Conservation (phyloP, 768 basidiomycete genomes). For the Royoungia palumana region DNA sequence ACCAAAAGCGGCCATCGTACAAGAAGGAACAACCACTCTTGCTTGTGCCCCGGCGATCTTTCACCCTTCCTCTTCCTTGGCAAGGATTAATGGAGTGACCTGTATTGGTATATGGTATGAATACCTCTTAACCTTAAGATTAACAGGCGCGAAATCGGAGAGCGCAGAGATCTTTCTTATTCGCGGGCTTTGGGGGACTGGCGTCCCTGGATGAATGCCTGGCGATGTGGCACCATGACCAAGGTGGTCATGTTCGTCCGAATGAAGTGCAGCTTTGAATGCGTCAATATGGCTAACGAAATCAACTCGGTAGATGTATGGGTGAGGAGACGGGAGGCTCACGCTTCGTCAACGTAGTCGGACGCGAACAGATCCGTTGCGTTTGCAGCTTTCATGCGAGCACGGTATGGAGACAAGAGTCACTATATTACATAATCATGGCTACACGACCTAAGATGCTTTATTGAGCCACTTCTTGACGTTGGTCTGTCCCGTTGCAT, state of each 20-base stretch:
- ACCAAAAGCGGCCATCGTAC: constrained; percentile 88
- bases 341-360: constrained; percentile 75
- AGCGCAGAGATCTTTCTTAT: constrained; percentile 79
- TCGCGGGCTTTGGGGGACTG: constrained; percentile 38
- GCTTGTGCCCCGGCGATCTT: constrained; percentile 40
- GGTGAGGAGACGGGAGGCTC: constrained; percentile 21
- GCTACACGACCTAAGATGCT: constrained; percentile 25
- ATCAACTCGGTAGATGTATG: constrained; percentile 1
- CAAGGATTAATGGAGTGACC: constrained; percentile 2
- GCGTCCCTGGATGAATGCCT: constrained; percentile 18
- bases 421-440: constrained; percentile 24
- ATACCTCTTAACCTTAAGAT: constrained; percentile 76
- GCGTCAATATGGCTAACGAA: constrained; percentile 60
- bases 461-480: constrained; percentile 78
- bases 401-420: not conserved
- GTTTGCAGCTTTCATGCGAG: constrained; percentile 10
- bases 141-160: constrained; percentile 88
- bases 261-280: constrained; percentile 69
- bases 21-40: constrained; percentile 75
- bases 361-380: constrained; percentile 35
- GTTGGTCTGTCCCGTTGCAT: constrained; percentile 61
- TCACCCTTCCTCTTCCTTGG: constrained; percentile 37
- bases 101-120: not conserved
- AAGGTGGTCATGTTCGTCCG: constrained; percentile 46
- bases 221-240: constrained; percentile 23